Conservation (phyloP, 768 basidiomycete genomes). For the Lentinula detonsa region DNA sequence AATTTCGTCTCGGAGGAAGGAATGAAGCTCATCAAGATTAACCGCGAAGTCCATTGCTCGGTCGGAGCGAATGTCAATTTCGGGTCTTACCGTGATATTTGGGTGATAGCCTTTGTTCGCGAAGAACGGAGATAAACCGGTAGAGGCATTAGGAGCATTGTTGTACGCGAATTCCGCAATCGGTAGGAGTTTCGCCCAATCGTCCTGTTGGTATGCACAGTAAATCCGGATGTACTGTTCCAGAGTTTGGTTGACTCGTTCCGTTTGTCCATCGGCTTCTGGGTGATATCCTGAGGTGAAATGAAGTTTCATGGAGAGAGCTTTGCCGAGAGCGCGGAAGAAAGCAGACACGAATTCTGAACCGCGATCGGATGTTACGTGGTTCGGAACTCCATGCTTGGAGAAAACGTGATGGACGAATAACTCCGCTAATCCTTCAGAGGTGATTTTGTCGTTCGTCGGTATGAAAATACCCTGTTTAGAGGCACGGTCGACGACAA, state of each 20-base stretch:
- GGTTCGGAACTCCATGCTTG: conserved; percentile 14
- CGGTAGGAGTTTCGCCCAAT: conserved; percentile 19
- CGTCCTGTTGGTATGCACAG: conserved; percentile 16
- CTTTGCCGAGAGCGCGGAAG: background rate
- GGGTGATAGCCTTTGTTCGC: too few species aligned
- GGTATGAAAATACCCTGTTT: conserved; percentile 12
- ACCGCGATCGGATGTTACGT: conserved; percentile 14
- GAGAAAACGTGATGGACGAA: conserved; percentile 14
- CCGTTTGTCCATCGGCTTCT: conserved; percentile 10
- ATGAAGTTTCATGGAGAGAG: background rate
- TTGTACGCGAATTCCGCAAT: conserved; percentile 24
- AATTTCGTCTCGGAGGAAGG: too few species aligned
- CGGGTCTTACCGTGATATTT: too few species aligned
- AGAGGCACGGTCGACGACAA: background rate
- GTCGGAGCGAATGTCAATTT: too few species aligned
- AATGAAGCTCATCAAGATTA: too few species aligned
- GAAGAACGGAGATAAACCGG: too few species aligned
- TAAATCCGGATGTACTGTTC: conserved; percentile 19
- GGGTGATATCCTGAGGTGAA: background rate
- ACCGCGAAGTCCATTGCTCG: too few species aligned
- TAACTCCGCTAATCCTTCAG: conserved; percentile 7
- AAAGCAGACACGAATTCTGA: conserved; percentile 16
- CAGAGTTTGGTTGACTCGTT: conserved; percentile 17
- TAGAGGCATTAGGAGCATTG: conserved; percentile 8
- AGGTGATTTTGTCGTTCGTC: conserved; percentile 7